Percentiles rank a stretch among this genome's conserved stretches.
Conservation (phyloP, 768 basidiomycete genomes). For the Termitomyces sp. region DNA sequence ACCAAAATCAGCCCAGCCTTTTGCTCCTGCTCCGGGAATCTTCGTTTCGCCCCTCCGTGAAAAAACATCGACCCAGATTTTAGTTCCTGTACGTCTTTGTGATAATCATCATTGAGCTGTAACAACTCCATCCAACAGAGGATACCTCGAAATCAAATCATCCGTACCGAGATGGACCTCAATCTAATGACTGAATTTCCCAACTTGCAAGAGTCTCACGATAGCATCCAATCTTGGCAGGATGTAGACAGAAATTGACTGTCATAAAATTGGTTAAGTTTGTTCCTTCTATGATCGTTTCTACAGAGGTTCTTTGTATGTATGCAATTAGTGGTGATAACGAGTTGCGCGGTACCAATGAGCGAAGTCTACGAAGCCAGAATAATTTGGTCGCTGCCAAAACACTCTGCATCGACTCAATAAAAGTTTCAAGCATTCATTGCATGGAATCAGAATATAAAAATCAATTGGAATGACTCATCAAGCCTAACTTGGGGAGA, state of each 20-base stretch:
- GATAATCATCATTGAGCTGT: background rate
- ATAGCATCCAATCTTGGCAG: conserved; percentile 36
- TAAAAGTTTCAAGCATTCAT: background rate
- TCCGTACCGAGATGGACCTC: background rate
- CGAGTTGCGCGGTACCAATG: background rate
- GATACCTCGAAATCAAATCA: background rate
- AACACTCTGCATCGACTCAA: too few species aligned
- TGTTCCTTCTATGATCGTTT: background rate
- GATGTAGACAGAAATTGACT: conserved; percentile 6
- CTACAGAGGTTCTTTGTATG: background rate
- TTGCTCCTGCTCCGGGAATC: conserved; percentile 32
- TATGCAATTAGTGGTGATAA: background rate
- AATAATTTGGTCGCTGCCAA: background rate
- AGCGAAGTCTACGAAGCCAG: background rate
- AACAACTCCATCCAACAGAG: background rate
- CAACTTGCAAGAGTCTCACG: conserved; percentile 23
- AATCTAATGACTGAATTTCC: background rate
- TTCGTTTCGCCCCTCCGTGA: conserved; percentile 29
- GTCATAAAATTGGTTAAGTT: background rate
- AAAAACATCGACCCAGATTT: background rate
- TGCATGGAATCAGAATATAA: background rate
- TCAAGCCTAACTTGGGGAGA: too few species aligned
- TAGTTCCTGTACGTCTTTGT: background rate
- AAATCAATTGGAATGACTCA: background rate
- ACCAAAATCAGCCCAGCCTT: conserved; percentile 5